phyloP scores from a whole-genome alignment of 768 basidiomycete genomes.

The Cubamyces sp. region DNA sequence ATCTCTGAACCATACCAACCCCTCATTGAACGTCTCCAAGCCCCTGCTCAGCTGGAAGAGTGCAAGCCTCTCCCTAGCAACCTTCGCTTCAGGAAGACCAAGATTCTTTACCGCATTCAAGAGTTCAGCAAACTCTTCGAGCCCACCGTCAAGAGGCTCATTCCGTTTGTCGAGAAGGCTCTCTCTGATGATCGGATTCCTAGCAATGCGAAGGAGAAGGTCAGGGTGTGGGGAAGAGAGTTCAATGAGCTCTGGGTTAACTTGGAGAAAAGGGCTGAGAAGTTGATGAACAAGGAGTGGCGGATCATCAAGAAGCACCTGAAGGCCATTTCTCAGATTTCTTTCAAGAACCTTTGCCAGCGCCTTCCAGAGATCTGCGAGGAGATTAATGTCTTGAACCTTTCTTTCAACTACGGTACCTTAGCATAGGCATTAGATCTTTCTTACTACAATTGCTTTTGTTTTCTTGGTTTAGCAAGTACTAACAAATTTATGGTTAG shows the following conservation, averaged over 20 bases:
- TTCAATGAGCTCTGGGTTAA: neutral
- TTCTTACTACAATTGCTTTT: neutral
- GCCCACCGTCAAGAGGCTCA: neutral
- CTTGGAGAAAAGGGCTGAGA: neutral
- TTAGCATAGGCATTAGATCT: neutral
- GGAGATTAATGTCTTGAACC: neutral
- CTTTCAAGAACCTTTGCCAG: neutral
- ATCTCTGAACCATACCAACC: neutral
- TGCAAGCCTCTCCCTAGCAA: neutral
- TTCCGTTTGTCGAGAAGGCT: neutral
- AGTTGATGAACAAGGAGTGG: neutral
- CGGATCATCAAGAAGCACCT: neutral
- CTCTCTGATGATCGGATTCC: neutral
- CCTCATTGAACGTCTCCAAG: neutral
- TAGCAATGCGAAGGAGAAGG: neutral
- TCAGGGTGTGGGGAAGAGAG: neutral
- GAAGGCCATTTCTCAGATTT: neutral
- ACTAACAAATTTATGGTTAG: too few relatives aligned
- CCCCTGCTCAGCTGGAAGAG: neutral
- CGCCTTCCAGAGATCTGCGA: neutral
- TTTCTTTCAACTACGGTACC: neutral
- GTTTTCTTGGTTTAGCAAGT: neutral
- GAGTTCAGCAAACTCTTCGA: neutral
- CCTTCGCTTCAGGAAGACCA: conserved; percentile 1
- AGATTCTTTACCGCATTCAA: neutral